These are phyloP conservation scores for Olyra latifolia DNA, from an alignment of 176 grass and related monocot species.

Conservation along the genomic window DNA sequence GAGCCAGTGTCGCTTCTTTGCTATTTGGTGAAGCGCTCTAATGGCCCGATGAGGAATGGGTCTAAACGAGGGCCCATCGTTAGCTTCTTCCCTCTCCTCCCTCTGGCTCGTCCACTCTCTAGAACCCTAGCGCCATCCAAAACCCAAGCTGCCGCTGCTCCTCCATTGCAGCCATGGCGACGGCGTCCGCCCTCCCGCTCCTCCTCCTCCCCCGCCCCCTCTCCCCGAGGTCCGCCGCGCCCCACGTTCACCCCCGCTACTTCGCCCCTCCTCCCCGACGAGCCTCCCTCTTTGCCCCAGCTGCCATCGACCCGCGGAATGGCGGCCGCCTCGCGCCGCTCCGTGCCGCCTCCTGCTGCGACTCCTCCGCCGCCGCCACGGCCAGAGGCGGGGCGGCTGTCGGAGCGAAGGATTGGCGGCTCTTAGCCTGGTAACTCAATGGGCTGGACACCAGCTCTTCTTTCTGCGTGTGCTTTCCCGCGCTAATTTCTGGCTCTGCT, in stretches of 20 bases:
- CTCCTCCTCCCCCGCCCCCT: not conserved
- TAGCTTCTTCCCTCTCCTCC: no score
- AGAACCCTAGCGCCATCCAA: no score
- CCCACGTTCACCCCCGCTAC: not conserved
- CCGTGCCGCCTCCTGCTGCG: not conserved
- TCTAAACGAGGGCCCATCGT: not conserved
- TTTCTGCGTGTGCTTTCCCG: no score
- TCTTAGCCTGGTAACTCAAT: not conserved
- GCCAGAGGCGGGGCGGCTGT: not conserved
- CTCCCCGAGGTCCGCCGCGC: not conserved
- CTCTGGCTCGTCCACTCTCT: no score
- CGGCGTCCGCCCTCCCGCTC: conserved; percentile 38
- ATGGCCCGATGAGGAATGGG: not conserved
- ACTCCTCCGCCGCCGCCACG: not conserved
- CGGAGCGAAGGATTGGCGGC: not conserved
- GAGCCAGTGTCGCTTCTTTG: no score
- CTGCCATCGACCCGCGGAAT: not conserved
- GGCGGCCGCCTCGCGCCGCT: not conserved
- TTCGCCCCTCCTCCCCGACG: not conserved
- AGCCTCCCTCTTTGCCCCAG: not conserved
- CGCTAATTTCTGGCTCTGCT: not conserved
- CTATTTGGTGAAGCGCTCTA: not conserved
- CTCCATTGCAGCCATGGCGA: conserved; percentile 10
- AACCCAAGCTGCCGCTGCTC: not conserved
- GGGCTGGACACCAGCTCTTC: no score